These are phyloP conservation scores for Vickermania ingenoplastis DNA, from an alignment of 208 protist species.

Conservation along the genomic window DNA sequence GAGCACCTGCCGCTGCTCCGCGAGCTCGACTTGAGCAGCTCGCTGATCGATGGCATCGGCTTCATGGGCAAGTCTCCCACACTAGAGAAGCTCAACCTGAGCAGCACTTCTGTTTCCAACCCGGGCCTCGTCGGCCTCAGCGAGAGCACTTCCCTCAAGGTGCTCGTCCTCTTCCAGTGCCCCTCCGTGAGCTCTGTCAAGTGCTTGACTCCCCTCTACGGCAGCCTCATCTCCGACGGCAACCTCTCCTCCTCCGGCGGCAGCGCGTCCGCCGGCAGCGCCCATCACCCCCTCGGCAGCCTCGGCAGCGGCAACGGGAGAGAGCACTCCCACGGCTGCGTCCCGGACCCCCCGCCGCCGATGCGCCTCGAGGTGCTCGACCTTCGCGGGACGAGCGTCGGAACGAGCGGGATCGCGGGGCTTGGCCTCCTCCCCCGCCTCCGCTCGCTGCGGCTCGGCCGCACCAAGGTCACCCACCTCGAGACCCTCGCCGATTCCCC, in stretches of 20 bases:
- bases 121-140: conserved; percentile 1
- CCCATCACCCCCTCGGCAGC: not conserved
- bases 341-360: not conserved
- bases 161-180: conserved; percentile 1
- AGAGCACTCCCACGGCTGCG: not conserved
- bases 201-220: conserved; percentile 1
- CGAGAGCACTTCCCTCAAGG: conserved; percentile 1
- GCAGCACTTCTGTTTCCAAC: not conserved
- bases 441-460: not conserved
- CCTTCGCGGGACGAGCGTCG: conserved; percentile 3
- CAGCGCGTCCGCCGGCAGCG: not conserved
- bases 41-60: not conserved
- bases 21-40: conserved; percentile 1
- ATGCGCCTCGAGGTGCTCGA: conserved; percentile 1
- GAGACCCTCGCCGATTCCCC: not conserved
- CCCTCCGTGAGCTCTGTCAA: not conserved
- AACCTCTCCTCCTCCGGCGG: not conserved
- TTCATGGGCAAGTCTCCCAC: not conserved
- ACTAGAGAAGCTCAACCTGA: conserved; percentile 1
- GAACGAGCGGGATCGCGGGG: conserved; percentile 1
- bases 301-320: not conserved
- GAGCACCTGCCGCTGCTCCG: not conserved
- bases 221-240: not conserved
- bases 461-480: conserved; percentile 1
- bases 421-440: not conserved